Evolutionary conservation across 2,329 filamentous ascomycete species (phyloP).

Genomic region (Geosmithia flava): DNA sequence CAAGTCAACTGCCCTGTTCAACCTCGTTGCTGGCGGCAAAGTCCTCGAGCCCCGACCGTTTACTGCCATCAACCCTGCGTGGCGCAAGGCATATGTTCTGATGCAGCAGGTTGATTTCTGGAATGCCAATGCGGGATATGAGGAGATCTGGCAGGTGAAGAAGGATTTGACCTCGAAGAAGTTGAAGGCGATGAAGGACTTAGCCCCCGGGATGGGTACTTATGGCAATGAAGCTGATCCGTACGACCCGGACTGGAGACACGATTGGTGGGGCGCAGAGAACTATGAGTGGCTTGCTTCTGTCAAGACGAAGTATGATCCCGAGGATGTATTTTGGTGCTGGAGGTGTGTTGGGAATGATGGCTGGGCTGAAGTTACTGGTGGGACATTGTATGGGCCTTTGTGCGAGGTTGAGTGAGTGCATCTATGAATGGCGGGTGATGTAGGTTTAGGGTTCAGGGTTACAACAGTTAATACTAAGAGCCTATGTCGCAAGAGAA

Average conservation of each 20-base stretch:
- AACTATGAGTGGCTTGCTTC: not conserved
- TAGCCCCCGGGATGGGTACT: not conserved
- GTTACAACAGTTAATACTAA: too few species aligned
- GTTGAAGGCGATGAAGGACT: not conserved
- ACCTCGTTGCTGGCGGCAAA: not conserved
- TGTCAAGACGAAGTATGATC: not conserved
- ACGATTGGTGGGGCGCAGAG: not conserved
- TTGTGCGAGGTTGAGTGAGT: too few species aligned
- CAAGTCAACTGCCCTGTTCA: too few species aligned
- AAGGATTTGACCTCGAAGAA: not conserved
- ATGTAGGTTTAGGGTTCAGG: too few species aligned
- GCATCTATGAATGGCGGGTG: too few species aligned
- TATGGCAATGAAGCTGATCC: not conserved
- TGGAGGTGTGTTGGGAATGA: not conserved
- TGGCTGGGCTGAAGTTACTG: not conserved
- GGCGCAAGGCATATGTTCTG: not conserved
- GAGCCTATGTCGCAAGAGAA: too few species aligned
- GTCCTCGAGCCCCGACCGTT: not conserved
- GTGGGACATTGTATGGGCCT: too few species aligned
- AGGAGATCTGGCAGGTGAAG: not conserved
- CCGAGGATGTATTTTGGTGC: not conserved
- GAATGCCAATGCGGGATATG: not conserved
- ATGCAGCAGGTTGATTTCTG: not conserved
- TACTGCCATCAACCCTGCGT: not conserved
- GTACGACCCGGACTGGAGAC: not conserved